These are phyloP conservation scores for Plantago coronopus DNA, from an alignment of 305 asterid genomes.

Conservation along the genomic window DNA sequence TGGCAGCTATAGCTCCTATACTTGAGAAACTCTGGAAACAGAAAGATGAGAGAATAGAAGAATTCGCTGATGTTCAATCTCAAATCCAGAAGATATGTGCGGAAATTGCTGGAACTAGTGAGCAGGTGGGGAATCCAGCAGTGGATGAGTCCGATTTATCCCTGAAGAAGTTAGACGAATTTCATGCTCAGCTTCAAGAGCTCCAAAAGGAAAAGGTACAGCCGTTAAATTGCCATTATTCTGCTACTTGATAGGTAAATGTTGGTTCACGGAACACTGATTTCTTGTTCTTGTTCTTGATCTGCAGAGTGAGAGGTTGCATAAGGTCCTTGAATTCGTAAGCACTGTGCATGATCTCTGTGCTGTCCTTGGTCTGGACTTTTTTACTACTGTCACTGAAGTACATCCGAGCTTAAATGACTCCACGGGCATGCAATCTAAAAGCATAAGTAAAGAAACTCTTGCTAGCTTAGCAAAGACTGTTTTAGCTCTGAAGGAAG, in stretches of 20 bases:
- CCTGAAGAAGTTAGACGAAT: slow-evolving; percentile 70
- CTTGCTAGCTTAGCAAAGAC: slow-evolving; percentile 76
- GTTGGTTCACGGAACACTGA: slow-evolving; percentile 2
- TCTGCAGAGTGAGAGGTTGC: slow-evolving; percentile 87
- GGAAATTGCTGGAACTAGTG: slow-evolving; percentile 71
- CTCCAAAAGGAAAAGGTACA: slow-evolving; percentile 91
- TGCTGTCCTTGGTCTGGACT: slow-evolving; percentile 88
- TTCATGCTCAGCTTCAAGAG: slow-evolving; percentile 76
- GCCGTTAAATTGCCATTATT: slow-evolving; percentile 11
- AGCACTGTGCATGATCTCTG: slow-evolving; percentile 93
- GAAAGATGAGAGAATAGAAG: slow-evolving; percentile 78
- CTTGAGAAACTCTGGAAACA: slow-evolving; percentile 78
- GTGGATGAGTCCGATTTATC: slow-evolving; percentile 83
- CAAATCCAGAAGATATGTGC: slow-evolving; percentile 74
- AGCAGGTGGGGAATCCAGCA: slow-evolving; percentile 47
- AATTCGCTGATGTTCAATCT: slow-evolving; percentile 78
- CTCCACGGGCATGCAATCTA: slow-evolving; percentile 68
- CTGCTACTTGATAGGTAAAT: slow-evolving; percentile 15
- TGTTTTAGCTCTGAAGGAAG: slow-evolving; percentile 65
- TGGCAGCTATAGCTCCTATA: slow-evolving; percentile 82
- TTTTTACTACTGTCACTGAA: slow-evolving; percentile 66
- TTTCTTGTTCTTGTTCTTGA: slow-evolving; percentile 24
- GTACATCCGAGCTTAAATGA: slow-evolving; percentile 92
- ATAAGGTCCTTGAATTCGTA: slow-evolving; percentile 87
- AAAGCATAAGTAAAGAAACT: slow-evolving; percentile 88